Evolutionary conservation across 768 basidiomycete species (phyloP).

Genomic region (Phallus indusiatus): DNA sequence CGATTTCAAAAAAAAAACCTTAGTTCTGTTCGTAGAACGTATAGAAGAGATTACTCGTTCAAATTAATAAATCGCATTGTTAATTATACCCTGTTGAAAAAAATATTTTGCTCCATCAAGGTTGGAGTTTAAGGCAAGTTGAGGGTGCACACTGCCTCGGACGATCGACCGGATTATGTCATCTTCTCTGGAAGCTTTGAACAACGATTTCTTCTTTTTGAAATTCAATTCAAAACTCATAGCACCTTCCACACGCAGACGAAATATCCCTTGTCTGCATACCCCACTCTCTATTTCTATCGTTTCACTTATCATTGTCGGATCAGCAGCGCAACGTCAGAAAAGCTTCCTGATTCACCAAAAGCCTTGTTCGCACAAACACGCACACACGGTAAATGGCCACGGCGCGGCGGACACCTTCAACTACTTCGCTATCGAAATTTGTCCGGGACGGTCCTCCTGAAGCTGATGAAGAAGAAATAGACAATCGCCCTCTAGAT

Average conservation of each 20-base stretch:
- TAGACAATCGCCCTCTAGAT: conserved; percentile 49
- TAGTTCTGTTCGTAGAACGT: no score
- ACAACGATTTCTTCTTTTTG: no score
- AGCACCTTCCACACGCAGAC: neutral
- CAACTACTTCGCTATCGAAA: conserved; percentile 70
- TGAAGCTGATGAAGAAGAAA: conserved; percentile 27
- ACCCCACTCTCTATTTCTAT: neutral
- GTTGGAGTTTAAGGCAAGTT: neutral
- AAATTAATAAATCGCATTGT: no score
- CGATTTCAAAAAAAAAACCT: no score
- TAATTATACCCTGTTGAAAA: no score
- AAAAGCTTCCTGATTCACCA: no score
- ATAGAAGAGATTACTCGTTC: no score
- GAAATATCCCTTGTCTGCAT: neutral
- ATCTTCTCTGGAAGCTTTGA: neutral
- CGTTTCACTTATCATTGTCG: neutral
- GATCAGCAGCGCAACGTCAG: neutral
- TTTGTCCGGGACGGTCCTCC: conserved; percentile 47
- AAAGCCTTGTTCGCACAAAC: neutral
- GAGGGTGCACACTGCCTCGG: neutral
- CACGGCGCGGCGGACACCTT: conserved; percentile 68
- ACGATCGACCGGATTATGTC: neutral
- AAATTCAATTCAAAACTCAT: no score
- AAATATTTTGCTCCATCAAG: neutral
- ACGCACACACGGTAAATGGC: neutral